Evolutionary conservation across 2,329 filamentous ascomycete species (phyloP), one percentile per base, ranked within the genome.

Genomic region (Cladosporium sp.): DNA sequence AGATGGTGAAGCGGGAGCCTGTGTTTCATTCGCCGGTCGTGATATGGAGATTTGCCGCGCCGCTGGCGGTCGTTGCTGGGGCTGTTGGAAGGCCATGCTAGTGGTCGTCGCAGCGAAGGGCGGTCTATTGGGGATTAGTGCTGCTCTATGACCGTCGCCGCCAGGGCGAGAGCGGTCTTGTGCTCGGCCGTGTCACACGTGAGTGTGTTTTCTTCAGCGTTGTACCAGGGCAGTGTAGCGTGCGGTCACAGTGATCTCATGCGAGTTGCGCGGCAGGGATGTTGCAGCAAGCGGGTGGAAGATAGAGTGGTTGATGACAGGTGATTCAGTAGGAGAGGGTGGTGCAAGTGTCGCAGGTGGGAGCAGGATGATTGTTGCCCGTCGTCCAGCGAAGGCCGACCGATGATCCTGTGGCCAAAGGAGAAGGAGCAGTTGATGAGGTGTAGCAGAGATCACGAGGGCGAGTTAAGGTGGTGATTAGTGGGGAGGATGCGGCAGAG

Each of bases 1-100:
- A 43, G 68, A 68, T 30, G 70, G 66, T 41, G 72, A 69, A 24
- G 53, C 47, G 7, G 58, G 56, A 27, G 27, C 24, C 41, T 30
- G 51, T 36, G 30, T 50, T 44, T 48, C 45, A 27, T 48, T 48
- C 17, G 45, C 45, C 13, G 45, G 45, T 24, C 37, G 29, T n/a
- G 50, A 40, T 42, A 60, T 53, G 15, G 63, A 61, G 9, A 54
- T 27, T 30, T 58, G 61, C 17, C 61, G 61, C 34, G 50, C 47
- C 19, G 58, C 41, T 41, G 56, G 58, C 20, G 56, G 63, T 49
- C 63, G 59, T 52, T 65, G 64, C 52, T 64, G 64, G 11, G 64
- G 61, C 48, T 65, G 63, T 42, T 59, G 62, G 53, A 66, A 64
- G 7, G 64, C 64, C 64, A 67, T 67, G 50, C 27, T 39, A 22